These are phyloP conservation scores for Skeletonema grethae DNA, from an alignment of 108 stramenopile genomes.

Conservation along the genomic window DNA sequence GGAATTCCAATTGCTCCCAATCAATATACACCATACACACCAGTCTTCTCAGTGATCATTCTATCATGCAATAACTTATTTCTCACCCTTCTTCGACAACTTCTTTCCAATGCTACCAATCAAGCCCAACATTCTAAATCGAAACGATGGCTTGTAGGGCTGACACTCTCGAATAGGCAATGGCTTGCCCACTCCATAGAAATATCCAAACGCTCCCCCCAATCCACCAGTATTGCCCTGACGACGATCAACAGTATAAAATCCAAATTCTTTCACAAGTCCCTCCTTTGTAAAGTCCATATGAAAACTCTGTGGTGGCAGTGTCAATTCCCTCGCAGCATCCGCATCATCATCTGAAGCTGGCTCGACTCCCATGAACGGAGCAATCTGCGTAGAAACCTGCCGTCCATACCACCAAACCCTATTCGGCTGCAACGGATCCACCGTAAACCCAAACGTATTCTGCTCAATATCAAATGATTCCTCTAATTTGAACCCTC, in stretches of 20 bases:
- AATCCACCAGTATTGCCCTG: constrained; percentile 83
- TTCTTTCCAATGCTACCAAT: constrained; percentile 46
- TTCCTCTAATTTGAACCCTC: constrained; percentile 54
- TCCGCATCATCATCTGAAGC: background rate
- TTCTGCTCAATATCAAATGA: constrained; percentile 68
- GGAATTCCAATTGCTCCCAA: too few relatives aligned
- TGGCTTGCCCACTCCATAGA: constrained; percentile 73
- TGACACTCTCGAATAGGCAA: constrained; percentile 70
- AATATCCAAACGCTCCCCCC: constrained; percentile 76
- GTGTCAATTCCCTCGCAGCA: constrained; percentile 26
- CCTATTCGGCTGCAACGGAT: constrained; percentile 72
- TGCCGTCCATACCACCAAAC: constrained; percentile 70
- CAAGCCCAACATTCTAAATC: constrained; percentile 48
- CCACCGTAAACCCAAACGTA: constrained; percentile 63
- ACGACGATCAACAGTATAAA: constrained; percentile 74
- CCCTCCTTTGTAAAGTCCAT: constrained; percentile 61
- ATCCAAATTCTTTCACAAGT: constrained; percentile 66
- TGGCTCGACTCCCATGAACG: constrained; percentile 61
- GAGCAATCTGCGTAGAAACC: constrained; percentile 48
- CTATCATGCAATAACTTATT: too few relatives aligned
- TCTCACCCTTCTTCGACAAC: constrained; percentile 14
- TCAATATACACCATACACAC: too few relatives aligned
- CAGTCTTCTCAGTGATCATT: too few relatives aligned
- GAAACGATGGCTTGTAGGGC: constrained; percentile 63
- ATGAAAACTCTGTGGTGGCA: constrained; percentile 62